These are phyloP conservation scores for Heliamphora exappendiculata DNA, from an alignment of 148 eudicot genomes.

Conservation along the genomic window DNA sequence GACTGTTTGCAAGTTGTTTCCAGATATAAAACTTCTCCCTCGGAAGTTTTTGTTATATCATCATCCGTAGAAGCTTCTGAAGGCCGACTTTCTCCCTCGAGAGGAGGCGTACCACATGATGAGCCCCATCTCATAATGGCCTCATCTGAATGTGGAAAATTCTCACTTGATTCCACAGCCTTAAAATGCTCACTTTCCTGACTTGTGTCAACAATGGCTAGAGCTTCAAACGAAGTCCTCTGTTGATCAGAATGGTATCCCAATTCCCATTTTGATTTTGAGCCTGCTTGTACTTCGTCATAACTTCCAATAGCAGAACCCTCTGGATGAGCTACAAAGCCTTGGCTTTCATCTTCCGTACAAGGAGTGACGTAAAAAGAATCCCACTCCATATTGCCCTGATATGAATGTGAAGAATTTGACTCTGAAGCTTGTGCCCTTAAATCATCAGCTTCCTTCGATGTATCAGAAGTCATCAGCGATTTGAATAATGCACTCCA, in stretches of 20 bases:
- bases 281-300: slow-evolving; percentile 7
- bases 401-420: slow-evolving; percentile 9
- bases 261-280: slow-evolving; percentile 6
- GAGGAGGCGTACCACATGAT: neutral
- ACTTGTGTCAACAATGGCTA: slow-evolving; percentile 3
- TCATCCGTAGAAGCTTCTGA: neutral
- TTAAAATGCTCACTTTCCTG: slow-evolving; percentile 4
- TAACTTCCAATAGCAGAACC: slow-evolving; percentile 1
- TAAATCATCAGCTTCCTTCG: slow-evolving; percentile 12
- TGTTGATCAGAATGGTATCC: neutral
- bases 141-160: slow-evolving; percentile 15
- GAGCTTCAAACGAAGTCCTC: neutral
- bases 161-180: neutral
- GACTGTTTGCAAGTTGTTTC: slow-evolving; percentile 11
- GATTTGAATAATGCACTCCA: slow-evolving; percentile 57
- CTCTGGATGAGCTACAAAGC: neutral
- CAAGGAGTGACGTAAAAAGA: slow-evolving; percentile 10
- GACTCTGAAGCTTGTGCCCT: slow-evolving; percentile 11
- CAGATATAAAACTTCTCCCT: neutral
- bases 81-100: slow-evolving; percentile 2
- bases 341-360: slow-evolving; percentile 7
- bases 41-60: neutral
- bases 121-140: slow-evolving; percentile 20
- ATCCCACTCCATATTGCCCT: slow-evolving; percentile 12
- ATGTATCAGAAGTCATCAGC: slow-evolving; percentile 11